Base-by-base conservation (phyloP, 169 alveolate species). In the Eimeria acervulina region DNA sequence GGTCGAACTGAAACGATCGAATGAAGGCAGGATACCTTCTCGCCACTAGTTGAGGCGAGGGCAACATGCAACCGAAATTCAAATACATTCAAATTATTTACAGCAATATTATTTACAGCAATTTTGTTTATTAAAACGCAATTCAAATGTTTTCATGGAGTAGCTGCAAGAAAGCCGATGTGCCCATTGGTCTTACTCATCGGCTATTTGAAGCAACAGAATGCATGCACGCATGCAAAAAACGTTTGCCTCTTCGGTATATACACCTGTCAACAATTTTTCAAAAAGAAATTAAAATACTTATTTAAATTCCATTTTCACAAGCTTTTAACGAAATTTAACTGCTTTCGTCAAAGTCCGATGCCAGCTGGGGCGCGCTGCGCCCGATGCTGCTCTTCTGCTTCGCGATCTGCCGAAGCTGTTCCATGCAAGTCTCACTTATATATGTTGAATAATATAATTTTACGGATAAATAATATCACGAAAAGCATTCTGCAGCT, bases 141-240 rank as follows among this genome's bases (percentile, higher is more conserved):
- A 4, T 15, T 12, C 33, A 1, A 36, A 70, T 36, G 26, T 4
- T 2, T 28, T 36, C 10, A 13, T 33, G 47, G 15, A 28, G 78
- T 28, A 5, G 0, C 21, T 31, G 23, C 78, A 31, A 70, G 28
- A 12, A 70, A 12, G 28, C 81, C 51, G 19, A 31, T 70, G 81
- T 70, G 81, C 51, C 81, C 81, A 70, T 6, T 70, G 81, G 81
- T 70, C 81, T 36, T 21, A 51, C 51, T 31, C 28, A 23, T n/a
- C n/a, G n/a, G n/a, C n/a, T n/a, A n/a, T n/a, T n/a, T n/a, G n/a
- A n/a, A 51, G 51, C 28, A 36, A 33, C 81, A 33, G 28, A 70
- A 31, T n/a, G 51, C 0, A 36, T 31, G 81, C 81, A 31, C 15
- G 81, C 51, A 33, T 70, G 81, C 81, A 33, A 1, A 40, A 21